Evolutionary conservation across 129 eudicot genomes (phyloP), one percentile per base, ranked within the genome.

Genomic region (Heracleum sosnowskyi): DNA sequence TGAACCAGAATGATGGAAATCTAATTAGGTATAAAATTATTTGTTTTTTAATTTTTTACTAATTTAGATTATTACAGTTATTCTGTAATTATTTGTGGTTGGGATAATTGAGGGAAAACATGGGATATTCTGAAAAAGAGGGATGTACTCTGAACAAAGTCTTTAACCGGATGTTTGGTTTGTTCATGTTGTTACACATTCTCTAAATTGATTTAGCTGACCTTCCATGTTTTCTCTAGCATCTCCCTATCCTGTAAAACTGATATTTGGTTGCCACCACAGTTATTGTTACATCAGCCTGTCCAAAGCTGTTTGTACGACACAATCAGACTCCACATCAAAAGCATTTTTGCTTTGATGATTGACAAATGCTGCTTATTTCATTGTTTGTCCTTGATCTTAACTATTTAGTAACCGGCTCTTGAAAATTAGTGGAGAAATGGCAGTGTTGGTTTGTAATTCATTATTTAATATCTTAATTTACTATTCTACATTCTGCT

Each of bases 271-370:
- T 35, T 35, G 37, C 37, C 37, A 35, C 37, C 1, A 35, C 37
- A 35, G 37, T 35, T 35, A 35, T 4, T 35, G 37, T 42, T 75
- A 17, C n/a, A 84, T 51, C 28, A 87, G 62, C 69, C 75, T 77
- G 60, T 77, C 37, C 11, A 81, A 86, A 57, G 86, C 86, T 37
- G 33, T 41, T 64, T 75, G 85, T 0, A 83, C 88, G 31, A 84
- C 57, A 75, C 82, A 80, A 63, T 80, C 20, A 34, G 13, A 16
- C 71, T 76, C 24, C 7, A 9, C 60, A 31, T 68, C 18, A 7
- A 68, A n/a, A 4, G 5, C 36, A 39, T 36, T 20, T 7, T 1
- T 44, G 47, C 15, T n/a, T 11, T 17, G 24, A 49, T 0, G 17
- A 16, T 4, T 47, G 17, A 47, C 55, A 13, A 4, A 16, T 13